Evolutionary conservation across 192 early-diverging fungal species (phyloP), one percentile per base, ranked within the genome.

Genomic region (Lobulomyces angularis): DNA sequence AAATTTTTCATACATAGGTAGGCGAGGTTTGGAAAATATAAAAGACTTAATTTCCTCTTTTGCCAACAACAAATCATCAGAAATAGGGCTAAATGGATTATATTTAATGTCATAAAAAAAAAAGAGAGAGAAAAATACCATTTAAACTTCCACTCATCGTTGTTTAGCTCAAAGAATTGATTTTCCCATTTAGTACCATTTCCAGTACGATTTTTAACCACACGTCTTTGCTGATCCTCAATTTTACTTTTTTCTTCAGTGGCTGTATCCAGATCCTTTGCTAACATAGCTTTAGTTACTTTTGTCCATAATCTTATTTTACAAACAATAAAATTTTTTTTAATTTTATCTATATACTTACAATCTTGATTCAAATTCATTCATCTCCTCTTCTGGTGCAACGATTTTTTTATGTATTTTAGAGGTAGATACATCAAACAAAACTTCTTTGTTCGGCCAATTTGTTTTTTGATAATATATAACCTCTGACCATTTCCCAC

Each of bases 401-500:
- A 89, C 71, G 30, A 70, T 65, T 55, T 84, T 87, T n/a, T 73
- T 71, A 31, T 73, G 62, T 45, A 79, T 67, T n/a, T 67, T 60
- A 17, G 66, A 61, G 35, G 67, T 65, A 27, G 63, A 65, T 8
- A 73, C 80, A 65, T 90, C 82, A 53, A 94, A 85, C 11, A 90
- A 50, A 1, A 79, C 48, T 3, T 62, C 50, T 41, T 79, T 77
- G 25, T 63, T 69, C 12, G 34, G 41, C 7, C 55, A 52, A 50
- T 61, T 47, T 34, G 40, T 57, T 17, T 27, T 40, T 37, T 52
- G 12, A 37, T 53, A 52, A 27, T 69, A 68, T 23, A 88, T 75
- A 21, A 65, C 59, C 14, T 80, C 77, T 14, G 82, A 75, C 92
- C 92, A 97, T 48, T 82, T 81, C 21, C 92, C 92, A n/a, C 62